Base-by-base conservation (phyloP, 2,329 filamentous ascomycete genomes). In the Apiospora kogelbergensis region DNA sequence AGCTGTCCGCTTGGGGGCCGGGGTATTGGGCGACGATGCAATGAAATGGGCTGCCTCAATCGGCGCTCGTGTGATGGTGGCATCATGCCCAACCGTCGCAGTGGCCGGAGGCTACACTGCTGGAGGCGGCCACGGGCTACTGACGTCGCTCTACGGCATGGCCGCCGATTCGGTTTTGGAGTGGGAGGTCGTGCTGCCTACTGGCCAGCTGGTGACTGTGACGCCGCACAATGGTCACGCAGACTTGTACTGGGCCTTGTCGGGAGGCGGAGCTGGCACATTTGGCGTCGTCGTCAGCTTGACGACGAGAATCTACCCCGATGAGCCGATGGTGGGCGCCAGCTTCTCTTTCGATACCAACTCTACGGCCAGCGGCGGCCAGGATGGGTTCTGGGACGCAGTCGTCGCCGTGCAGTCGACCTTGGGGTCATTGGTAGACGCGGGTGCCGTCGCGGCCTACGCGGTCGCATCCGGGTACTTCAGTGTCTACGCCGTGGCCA, bases 241-340 rank as follows among this genome's bases (percentile, higher is more conserved):
- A 0, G 89, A 91, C 67, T 79, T 91, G 1, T 91, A 88, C 79
- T 92, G 88, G 89, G 89, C 89, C 1, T 77, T 90, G 1, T 81
- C 81, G 66, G 88, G 88, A 6, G 88, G 89, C 0, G 88, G 89
- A 2, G 85, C 83, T 11, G 86, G 88, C 15, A 89, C 83, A 42
- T 91, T 85, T 71, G 89, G 81, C 2, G 81, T 90, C 2, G 86
- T 90, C 2, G 76, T 84, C 15, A 85, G 84, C 7, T 81, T 89
- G 76, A 90, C 86, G 0, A 78, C 83, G 46, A 85, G 84, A 68
- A 82, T 84, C 1, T 81, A 88, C 74, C 77, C 81, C 0, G 83
- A 84, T 68, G 76, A 74, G 4, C 76, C 77, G 0, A 78, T 85
- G 7, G 80, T 80, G 0, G 85, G 83, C 2, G 80, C 83, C 1